Percentiles rank a stretch among this genome's conserved stretches.
Evolutionary conservation across 1,284 basidiomycete species (phyloP).

Genomic region (Neolentinus lepideus): DNA sequence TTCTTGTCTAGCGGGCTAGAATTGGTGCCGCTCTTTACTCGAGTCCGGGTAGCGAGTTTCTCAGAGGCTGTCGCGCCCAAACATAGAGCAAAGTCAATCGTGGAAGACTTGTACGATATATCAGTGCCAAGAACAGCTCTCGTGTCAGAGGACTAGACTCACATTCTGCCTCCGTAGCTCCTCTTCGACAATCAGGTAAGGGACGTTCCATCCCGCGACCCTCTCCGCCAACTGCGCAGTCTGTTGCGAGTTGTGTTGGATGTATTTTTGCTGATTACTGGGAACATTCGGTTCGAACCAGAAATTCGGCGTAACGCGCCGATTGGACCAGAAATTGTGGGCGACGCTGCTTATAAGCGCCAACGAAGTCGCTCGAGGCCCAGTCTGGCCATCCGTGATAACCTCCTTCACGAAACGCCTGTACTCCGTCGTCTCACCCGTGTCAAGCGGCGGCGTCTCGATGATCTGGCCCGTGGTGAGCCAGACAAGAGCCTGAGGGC

Average conservation of each 20-base stretch:
- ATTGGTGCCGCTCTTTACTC: conserved; percentile 40
- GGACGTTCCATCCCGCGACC: conserved; percentile 90
- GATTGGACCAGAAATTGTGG: conserved; percentile 75
- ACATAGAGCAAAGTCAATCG: conserved; percentile 96
- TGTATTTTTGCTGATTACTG: conserved; percentile 40
- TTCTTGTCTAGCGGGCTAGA: conserved; percentile 82
- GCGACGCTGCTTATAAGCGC: conserved; percentile 77
- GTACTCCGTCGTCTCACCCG: conserved; percentile 94
- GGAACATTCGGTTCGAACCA: conserved; percentile 64
- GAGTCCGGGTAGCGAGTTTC: conserved; percentile 73
- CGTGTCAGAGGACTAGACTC: conserved; percentile 29
- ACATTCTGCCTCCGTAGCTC: conserved; percentile 95
- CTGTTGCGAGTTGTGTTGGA: conserved; percentile 71
- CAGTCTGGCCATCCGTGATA: conserved; percentile 87
- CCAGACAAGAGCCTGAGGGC: conserved; percentile 86
- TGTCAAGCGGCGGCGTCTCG: conserved; percentile 89
- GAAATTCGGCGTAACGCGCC: conserved; percentile 64
- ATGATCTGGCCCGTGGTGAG: conserved; percentile 80
- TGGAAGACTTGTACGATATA: conserved; percentile 60
- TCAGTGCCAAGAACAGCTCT: not conserved
- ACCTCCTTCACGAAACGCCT: conserved; percentile 92
- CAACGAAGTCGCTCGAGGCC: conserved; percentile 86
- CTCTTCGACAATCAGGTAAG: conserved; percentile 83
- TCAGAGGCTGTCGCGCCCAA: conserved; percentile 84
- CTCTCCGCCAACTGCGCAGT: conserved; percentile 86